Percentiles rank a stretch among this genome's conserved stretches.
Evolutionary conservation across 169 alveolate genomes (phyloP).

Genomic region (Plasmodium sp.): DNA sequence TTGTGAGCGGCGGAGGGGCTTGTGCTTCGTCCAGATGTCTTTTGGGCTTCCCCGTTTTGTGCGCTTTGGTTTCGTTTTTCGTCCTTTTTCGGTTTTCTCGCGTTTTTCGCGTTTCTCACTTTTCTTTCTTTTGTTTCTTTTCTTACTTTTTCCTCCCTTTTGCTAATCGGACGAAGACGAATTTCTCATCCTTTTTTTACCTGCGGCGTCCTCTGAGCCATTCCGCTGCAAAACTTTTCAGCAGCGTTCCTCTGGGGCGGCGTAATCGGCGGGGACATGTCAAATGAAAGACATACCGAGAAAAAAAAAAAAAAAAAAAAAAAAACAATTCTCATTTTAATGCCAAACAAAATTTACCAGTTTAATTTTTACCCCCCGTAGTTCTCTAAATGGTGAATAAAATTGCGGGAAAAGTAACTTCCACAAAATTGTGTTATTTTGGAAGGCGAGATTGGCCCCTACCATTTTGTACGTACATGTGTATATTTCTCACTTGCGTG

Average conservation of each 20-base stretch:
- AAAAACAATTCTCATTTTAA: not conserved
- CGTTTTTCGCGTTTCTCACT: not conserved
- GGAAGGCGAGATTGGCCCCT: not conserved
- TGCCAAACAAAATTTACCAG: not conserved
- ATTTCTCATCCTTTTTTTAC: not conserved
- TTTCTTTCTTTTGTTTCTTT: not conserved
- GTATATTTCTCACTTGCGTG: not conserved
- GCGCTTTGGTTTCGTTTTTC: not conserved
- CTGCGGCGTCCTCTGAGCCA: not conserved
- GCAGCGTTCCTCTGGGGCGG: not conserved
- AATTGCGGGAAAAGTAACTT: not conserved
- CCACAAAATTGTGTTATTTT: not conserved
- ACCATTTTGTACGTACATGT: not conserved
- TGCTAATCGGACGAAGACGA: not conserved
- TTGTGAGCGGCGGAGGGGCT: not conserved
- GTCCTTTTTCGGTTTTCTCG: not conserved
- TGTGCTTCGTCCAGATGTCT: not conserved
- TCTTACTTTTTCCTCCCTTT: not conserved
- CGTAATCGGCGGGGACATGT: not conserved
- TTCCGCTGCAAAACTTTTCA: too few relatives aligned
- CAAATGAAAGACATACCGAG: not conserved
- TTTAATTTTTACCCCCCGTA: not conserved
- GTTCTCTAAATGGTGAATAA: not conserved
- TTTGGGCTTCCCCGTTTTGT: not conserved
- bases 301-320: conserved; percentile 1